phyloP scores from a whole-genome alignment of 768 basidiomycete species.

The Ephemerocybe angulata region DNA sequence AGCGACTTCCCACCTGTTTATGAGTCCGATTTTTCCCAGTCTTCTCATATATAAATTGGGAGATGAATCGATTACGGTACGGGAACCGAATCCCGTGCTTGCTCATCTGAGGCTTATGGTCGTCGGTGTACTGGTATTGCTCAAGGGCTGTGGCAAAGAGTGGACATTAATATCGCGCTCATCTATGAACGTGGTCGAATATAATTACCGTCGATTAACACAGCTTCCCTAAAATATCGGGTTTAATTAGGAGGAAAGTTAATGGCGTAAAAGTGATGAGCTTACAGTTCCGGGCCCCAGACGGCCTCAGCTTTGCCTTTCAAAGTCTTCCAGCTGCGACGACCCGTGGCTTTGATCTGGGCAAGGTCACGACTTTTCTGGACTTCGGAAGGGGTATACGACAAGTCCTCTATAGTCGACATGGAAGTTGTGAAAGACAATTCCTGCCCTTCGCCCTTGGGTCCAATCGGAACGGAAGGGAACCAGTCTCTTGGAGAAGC shows the following conservation, averaged over 20 bases:
- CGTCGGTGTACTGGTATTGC: constrained; percentile 53
- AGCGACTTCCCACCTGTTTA: constrained; percentile 75
- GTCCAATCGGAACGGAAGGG: constrained; percentile 36
- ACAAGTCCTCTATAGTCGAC: constrained; percentile 40
- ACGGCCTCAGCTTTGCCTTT: constrained; percentile 66
- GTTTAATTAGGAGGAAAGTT: constrained; percentile 2
- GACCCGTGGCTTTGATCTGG: constrained; percentile 56
- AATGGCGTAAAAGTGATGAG: background rate
- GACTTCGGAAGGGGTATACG: constrained; percentile 36
- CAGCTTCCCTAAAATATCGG: constrained; percentile 43
- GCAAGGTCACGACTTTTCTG: constrained; percentile 48
- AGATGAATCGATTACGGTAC: constrained; percentile 74
- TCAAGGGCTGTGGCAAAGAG: constrained; percentile 44
- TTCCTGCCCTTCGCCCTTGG: constrained; percentile 15
- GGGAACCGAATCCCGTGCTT: constrained; percentile 67
- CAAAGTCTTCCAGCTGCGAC: constrained; percentile 74
- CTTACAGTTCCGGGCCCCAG: constrained; percentile 66
- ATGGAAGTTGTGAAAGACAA: constrained; percentile 26
- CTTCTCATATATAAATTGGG: constrained; percentile 62
- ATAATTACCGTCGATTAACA: constrained; percentile 60
- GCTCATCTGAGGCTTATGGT: constrained; percentile 52
- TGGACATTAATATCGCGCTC: background rate
- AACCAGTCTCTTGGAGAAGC: constrained; percentile 18
- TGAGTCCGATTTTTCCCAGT: constrained; percentile 68
- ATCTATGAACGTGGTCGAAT: background rate